phyloP scores from a whole-genome alignment of 257 asterid genomes.

The Nyctanthes arbortristis region DNA sequence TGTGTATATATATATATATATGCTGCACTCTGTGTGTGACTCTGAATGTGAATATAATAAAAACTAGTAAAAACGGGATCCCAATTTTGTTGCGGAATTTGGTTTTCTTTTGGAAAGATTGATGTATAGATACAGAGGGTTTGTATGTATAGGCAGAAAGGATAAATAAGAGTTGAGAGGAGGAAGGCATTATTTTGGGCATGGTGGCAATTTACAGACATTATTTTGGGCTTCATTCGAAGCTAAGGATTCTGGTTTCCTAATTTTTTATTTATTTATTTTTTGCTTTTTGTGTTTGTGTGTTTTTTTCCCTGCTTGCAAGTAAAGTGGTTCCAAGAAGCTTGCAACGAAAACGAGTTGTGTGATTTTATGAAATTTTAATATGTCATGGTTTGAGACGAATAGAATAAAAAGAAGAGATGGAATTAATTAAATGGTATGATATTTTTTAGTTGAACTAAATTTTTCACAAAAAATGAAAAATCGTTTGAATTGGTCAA shows the following conservation, averaged over 20 bases:
- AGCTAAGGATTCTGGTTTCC: neutral
- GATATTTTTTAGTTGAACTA: neutral
- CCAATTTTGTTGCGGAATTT: constrained; percentile 18
- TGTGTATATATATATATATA: neutral
- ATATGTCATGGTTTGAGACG: neutral
- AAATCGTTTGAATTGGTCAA: neutral
- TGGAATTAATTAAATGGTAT: neutral
- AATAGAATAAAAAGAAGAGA: neutral
- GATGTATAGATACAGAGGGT: constrained; percentile 35
- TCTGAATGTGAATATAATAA: constrained; percentile 4
- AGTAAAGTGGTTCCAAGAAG: constrained; percentile 36
- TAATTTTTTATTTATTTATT: neutral
- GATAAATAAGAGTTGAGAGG: constrained; percentile 18
- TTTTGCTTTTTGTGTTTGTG: neutral
- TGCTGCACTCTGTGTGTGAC: neutral
- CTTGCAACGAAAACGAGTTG: constrained; percentile 23
- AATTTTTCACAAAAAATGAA: neutral
- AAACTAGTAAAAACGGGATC: constrained; percentile 17
- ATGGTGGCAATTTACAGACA: constrained; percentile 30
- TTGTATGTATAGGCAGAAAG: constrained; percentile 40
- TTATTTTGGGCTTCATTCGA: constrained; percentile 24
- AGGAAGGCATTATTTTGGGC: constrained; percentile 23
- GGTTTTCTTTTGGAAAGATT: neutral
- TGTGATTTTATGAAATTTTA: neutral
- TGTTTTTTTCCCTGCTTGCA: constrained; percentile 34